Evolutionary conservation across 257 asterid genomes (phyloP).

Genomic region (Solanum phureja): DNA sequence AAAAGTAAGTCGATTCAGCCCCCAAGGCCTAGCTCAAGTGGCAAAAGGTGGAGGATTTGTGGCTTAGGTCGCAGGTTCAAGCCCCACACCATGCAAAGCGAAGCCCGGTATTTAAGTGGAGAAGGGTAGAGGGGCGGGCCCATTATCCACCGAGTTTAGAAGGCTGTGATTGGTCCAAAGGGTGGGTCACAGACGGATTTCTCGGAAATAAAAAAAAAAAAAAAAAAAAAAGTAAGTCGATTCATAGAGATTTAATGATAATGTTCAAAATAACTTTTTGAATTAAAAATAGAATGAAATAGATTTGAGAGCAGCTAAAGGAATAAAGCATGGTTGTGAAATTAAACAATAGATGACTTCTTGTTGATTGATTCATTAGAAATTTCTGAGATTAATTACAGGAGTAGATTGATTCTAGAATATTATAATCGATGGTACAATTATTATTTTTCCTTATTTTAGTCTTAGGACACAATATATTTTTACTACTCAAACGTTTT

Average conservation of each 20-base stretch:
- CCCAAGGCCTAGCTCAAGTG: no score
- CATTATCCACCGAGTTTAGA: no score
- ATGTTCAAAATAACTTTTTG: neutral
- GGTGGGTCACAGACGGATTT: no score
- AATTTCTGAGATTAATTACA: neutral
- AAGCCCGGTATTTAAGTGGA: no score
- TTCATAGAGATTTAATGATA: neutral
- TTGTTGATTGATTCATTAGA: neutral
- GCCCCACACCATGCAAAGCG: no score
- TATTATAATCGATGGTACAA: neutral
- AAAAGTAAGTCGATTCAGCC: no score
- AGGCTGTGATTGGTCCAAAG: no score
- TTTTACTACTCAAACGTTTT: neutral
- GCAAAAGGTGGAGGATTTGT: no score
- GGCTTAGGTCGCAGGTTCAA: no score
- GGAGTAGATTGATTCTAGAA: neutral
- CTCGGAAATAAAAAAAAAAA: no score
- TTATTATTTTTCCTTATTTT: neutral
- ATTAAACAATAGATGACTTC: neutral
- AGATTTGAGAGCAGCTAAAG: neutral
- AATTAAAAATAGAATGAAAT: neutral
- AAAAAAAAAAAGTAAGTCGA: no score
- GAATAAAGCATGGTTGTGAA: neutral
- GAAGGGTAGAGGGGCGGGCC: no score
- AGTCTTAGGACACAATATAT: neutral